Evolutionary conservation across 208 protist species (phyloP).

Genomic region (Crithidia bombi): DNA sequence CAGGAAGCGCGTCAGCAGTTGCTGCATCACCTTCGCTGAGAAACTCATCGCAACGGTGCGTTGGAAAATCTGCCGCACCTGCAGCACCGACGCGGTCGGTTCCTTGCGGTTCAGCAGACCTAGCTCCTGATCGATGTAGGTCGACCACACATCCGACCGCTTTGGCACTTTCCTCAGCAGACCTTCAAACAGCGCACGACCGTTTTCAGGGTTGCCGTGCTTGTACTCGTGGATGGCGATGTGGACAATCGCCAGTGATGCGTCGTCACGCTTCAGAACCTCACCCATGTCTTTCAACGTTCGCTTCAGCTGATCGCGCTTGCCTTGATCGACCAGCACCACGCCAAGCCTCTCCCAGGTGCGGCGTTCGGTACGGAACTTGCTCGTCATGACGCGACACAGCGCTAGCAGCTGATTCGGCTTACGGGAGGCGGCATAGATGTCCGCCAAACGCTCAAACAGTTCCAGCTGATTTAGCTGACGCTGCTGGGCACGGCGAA

Average conservation of each 20-base stretch:
- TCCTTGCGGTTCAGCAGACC: slow-evolving; percentile 65
- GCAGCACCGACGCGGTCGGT: slow-evolving; percentile 39
- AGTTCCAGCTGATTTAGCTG: slow-evolving; percentile 62
- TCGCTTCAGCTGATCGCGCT: slow-evolving; percentile 88
- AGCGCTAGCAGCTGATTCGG: slow-evolving; percentile 77
- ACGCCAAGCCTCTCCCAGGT: slow-evolving; percentile 84
- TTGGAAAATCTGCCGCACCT: slow-evolving; percentile 80
- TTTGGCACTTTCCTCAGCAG: slow-evolving; percentile 88
- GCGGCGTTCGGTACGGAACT: slow-evolving; percentile 73
- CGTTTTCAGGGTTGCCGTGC: slow-evolving; percentile 80
- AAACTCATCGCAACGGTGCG: slow-evolving; percentile 85
- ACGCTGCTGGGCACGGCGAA: slow-evolving; percentile 79
- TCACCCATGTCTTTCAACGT: slow-evolving; percentile 84
- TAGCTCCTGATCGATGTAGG: slow-evolving; percentile 90
- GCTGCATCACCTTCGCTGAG: slow-evolving; percentile 88
- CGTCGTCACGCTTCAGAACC: slow-evolving; percentile 63
- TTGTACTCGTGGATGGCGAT: slow-evolving; percentile 88
- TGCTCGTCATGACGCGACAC: slow-evolving; percentile 83
- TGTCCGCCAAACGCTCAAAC: slow-evolving; percentile 88
- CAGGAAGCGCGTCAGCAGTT: slow-evolving; percentile 96
- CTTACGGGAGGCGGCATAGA: slow-evolving; percentile 80
- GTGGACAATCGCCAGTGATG: slow-evolving; percentile 64
- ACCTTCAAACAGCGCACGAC: slow-evolving; percentile 89
- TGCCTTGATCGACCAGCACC: slow-evolving; percentile 77
- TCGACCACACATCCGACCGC: slow-evolving; percentile 89